These are phyloP conservation scores for Mortierella sp. DNA, from an alignment of 371 early-diverging fungal species.

Conservation along the genomic window DNA sequence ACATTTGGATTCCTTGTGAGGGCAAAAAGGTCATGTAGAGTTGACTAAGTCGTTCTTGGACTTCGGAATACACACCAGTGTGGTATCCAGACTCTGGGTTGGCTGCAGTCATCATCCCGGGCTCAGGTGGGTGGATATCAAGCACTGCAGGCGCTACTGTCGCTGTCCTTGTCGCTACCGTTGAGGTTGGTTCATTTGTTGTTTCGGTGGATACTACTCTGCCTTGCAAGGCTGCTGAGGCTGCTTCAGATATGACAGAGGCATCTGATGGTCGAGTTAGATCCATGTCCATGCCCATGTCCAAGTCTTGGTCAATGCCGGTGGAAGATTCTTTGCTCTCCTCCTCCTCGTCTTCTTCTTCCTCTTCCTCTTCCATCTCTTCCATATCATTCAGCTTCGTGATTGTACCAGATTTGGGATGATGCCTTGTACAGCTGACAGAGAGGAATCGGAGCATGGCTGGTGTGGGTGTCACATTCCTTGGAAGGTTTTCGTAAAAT, in stretches of 20 bases:
- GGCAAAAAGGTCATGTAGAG: slow-evolving; percentile 23
- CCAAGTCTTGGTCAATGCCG: background rate
- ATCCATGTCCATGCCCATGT: background rate
- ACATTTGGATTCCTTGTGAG: slow-evolving; percentile 18
- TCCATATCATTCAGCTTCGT: background rate
- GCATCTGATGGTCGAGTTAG: background rate
- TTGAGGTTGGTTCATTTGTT: no score
- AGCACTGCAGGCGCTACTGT: no score
- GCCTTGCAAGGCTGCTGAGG: background rate
- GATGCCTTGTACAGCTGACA: slow-evolving; percentile 26
- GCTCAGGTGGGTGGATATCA: background rate
- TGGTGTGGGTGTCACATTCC: background rate
- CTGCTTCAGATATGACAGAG: background rate
- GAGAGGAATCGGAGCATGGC: slow-evolving; percentile 21
- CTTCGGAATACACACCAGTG: slow-evolving; percentile 21
- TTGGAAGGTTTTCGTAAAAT: slow-evolving; percentile 17
- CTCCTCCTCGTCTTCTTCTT: slow-evolving; percentile 8
- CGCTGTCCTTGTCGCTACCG: no score
- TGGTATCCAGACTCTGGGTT: slow-evolving; percentile 49
- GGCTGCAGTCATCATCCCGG: slow-evolving; percentile 1
- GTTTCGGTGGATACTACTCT: no score
- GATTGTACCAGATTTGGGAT: background rate
- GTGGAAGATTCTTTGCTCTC: no score
- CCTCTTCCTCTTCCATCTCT: slow-evolving; percentile 4
- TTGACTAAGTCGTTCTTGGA: slow-evolving; percentile 21